Evolutionary conservation across 345 rosid genomes (phyloP).

Genomic region (Bruguiera sexangula): DNA sequence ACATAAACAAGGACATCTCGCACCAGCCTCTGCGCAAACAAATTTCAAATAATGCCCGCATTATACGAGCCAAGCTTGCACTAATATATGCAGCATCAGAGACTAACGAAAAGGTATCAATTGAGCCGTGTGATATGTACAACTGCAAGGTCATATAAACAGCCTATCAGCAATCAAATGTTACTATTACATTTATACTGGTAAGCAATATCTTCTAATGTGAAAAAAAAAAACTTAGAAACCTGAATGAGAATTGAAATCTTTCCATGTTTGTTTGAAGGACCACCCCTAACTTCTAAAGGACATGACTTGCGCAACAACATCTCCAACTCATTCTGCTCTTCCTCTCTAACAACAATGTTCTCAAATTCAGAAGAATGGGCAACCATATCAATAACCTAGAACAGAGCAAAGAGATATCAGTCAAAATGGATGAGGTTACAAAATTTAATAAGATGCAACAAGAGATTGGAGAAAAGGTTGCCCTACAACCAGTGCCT

Average conservation of each 20-base stretch:
- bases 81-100: constrained; percentile 97
- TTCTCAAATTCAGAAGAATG: constrained; percentile 94
- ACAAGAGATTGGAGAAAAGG: not conserved
- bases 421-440: constrained; percentile 19
- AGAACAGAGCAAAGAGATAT: constrained; percentile 15
- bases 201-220: too few species aligned
- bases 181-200: constrained; percentile 18
- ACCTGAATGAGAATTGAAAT: constrained; percentile 97
- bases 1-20: constrained; percentile 85
- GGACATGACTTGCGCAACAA: constrained; percentile 78
- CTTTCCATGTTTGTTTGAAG: constrained; percentile 93
- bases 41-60: constrained; percentile 93
- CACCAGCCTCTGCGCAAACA: constrained; percentile 91
- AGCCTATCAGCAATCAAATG: constrained; percentile 20
- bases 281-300: constrained; percentile 84
- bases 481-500: not conserved
- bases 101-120: constrained; percentile 85
- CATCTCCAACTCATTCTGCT: constrained; percentile 88
- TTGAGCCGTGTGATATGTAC: constrained; percentile 90
- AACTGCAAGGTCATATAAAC: constrained; percentile 51
- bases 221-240: not conserved
- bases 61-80: constrained; percentile 97
- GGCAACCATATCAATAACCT: constrained; percentile 97
- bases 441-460: not conserved
- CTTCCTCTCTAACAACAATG: constrained; percentile 97